Evolutionary conservation across 164 flowering plant species (phyloP).

Genomic region (Vitis amurensis): DNA sequence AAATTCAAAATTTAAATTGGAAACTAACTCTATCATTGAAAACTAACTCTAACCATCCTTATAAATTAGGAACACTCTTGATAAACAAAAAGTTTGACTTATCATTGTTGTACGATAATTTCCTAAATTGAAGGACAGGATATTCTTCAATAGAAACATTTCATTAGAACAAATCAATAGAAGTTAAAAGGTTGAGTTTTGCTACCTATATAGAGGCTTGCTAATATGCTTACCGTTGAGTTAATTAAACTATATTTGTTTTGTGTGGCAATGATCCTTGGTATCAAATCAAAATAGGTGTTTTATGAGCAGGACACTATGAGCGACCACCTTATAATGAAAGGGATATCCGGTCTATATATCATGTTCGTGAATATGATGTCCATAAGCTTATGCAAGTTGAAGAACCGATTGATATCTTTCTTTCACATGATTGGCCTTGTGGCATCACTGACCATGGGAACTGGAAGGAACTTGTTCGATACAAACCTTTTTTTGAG

Average conservation of each 20-base stretch:
- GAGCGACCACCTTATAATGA: slow-evolving; percentile 91
- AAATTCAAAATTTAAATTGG: too few species aligned
- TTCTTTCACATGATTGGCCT: slow-evolving; percentile 99
- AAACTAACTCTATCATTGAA: too few species aligned
- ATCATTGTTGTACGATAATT: too few species aligned
- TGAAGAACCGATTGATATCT: slow-evolving; percentile 82
- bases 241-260: neutral
- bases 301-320: slow-evolving; percentile 73
- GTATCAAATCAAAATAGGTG: slow-evolving; percentile 1
- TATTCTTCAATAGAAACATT: too few species aligned
- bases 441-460: slow-evolving; percentile 88
- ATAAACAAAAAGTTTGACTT: too few species aligned
- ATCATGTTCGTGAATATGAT: slow-evolving; percentile 96
- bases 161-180: too few species aligned
- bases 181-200: too few species aligned
- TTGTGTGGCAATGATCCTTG: neutral
- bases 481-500: slow-evolving; percentile 60
- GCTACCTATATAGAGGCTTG: too few species aligned
- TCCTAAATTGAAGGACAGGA: too few species aligned
- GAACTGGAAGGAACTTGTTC: slow-evolving; percentile 62
- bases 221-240: neutral
- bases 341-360: slow-evolving; percentile 71
- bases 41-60: too few species aligned
- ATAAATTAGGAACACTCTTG: too few species aligned
- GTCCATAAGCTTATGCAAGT: slow-evolving; percentile 90